phyloP scores from a whole-genome alignment of 306 rosid species.

The Pyrus bretschneideri region DNA sequence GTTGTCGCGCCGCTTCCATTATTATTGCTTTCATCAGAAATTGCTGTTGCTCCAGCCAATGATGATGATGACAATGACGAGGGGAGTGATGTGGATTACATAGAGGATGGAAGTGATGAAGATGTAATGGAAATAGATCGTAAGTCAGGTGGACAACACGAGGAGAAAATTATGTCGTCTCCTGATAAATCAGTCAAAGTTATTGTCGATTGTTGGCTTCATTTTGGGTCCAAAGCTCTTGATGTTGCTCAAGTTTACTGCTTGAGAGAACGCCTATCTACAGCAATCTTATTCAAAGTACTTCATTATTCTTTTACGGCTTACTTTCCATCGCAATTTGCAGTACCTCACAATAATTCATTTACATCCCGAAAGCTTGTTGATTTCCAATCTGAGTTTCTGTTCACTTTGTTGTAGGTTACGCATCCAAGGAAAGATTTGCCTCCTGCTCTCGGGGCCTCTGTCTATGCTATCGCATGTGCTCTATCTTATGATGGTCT shows the following conservation, averaged over 20 bases:
- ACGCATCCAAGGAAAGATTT: constrained; percentile 47
- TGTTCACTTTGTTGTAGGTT: constrained; percentile 40
- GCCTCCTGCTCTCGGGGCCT: constrained; percentile 57
- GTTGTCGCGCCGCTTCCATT: constrained; percentile 75
- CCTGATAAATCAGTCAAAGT: constrained; percentile 64
- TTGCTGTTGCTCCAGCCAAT: constrained; percentile 65
- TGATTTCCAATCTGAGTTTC: constrained; percentile 10
- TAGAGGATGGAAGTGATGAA: constrained; percentile 33
- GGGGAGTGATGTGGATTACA: not conserved
- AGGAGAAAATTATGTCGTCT: constrained; percentile 62
- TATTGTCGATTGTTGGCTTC: constrained; percentile 78
- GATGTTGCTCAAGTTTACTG: constrained; percentile 90
- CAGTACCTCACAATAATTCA: not conserved
- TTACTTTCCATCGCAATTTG: constrained; percentile 3
- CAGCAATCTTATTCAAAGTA: constrained; percentile 69
- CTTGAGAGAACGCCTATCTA: constrained; percentile 80
- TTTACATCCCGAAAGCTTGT: not conserved
- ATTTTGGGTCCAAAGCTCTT: constrained; percentile 62
- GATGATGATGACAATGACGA: constrained; percentile 3
- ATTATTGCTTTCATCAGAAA: constrained; percentile 66
- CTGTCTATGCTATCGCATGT: constrained; percentile 48
- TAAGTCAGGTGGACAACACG: constrained; percentile 27
- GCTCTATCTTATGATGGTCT: constrained; percentile 68
- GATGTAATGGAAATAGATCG: constrained; percentile 52
- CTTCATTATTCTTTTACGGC: not conserved